Percentiles rank a stretch among this genome's conserved stretches.
phyloP scores from a whole-genome alignment of 2,329 filamentous ascomycete genomes.

The Phialocephala subalpina region DNA sequence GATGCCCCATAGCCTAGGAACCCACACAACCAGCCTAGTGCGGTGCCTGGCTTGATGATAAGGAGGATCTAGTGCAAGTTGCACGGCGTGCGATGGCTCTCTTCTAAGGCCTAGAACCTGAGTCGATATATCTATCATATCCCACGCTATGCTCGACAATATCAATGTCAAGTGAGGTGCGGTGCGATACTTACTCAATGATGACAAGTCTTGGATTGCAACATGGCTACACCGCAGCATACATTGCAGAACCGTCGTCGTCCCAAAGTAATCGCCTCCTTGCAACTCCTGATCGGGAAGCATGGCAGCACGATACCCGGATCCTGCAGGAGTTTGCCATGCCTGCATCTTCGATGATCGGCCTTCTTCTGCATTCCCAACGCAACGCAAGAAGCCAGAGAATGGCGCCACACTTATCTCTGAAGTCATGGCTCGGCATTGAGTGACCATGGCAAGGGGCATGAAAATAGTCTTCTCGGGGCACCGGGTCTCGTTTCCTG shows the following conservation, averaged over 20 bases:
- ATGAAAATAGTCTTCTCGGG: conserved; percentile 1
- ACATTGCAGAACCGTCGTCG: neutral
- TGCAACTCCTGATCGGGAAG: conserved; percentile 11
- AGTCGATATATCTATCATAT: conserved; percentile 1
- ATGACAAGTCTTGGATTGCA: neutral
- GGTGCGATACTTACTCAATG: neutral
- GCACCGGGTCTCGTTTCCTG: neutral
- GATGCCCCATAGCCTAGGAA: conserved; percentile 3
- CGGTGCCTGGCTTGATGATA: neutral
- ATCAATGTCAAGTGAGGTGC: no score
- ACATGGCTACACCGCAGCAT: neutral
- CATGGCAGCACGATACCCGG: conserved; percentile 16
- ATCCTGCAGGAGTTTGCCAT: conserved; percentile 23
- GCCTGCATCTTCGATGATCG: conserved; percentile 4
- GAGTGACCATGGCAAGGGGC: neutral
- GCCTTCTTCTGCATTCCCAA: conserved; percentile 4
- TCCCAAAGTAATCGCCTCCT: conserved; percentile 11
- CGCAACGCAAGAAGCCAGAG: conserved; percentile 5
- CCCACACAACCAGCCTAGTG: neutral
- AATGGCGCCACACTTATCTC: conserved; percentile 1
- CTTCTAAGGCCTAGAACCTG: neutral
- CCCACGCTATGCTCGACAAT: neutral
- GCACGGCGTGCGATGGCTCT: neutral
- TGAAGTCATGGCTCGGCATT: neutral
- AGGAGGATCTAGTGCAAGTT: conserved; percentile 2